Percentiles rank a stretch among this genome's conserved stretches.
phyloP scores from a whole-genome alignment of 176 grass and related monocot genomes.

The Zea mays region DNA sequence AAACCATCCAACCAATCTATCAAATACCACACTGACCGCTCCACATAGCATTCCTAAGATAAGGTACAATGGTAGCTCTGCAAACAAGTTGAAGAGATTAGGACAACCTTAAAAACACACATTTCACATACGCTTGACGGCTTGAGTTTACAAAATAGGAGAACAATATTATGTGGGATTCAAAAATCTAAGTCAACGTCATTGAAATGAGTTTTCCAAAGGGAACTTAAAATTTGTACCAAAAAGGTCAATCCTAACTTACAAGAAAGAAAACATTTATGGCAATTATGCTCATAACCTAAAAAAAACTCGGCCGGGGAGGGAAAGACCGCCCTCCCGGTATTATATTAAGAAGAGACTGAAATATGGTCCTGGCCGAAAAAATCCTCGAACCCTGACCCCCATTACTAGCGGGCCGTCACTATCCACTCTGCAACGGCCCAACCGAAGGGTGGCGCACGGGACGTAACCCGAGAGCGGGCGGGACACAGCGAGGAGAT shows the following conservation, averaged over 20 bases:
- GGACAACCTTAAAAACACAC: constrained; percentile 9
- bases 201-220: constrained; percentile 10
- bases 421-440: too few relatives aligned
- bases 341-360: too few relatives aligned
- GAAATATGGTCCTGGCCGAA: too few relatives aligned
- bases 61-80: constrained; percentile 91
- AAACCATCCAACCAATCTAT: constrained; percentile 69
- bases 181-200: constrained; percentile 8
- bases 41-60: constrained; percentile 95
- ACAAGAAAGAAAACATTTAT: background rate
- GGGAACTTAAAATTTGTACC: background rate
- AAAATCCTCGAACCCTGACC: too few relatives aligned
- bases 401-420: too few relatives aligned
- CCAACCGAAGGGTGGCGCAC: too few relatives aligned
- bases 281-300: background rate
- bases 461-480: too few relatives aligned
- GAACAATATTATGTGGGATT: background rate
- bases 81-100: constrained; percentile 33
- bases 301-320: background rate
- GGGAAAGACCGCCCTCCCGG: too few relatives aligned
- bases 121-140: background rate
- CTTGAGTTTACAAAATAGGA: background rate
- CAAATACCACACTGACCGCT: constrained; percentile 83
- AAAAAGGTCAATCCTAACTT: constrained; percentile 15
- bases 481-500: too few relatives aligned